phyloP scores from a whole-genome alignment of 129 eudicot genomes.

The Pittosporum tobira region DNA sequence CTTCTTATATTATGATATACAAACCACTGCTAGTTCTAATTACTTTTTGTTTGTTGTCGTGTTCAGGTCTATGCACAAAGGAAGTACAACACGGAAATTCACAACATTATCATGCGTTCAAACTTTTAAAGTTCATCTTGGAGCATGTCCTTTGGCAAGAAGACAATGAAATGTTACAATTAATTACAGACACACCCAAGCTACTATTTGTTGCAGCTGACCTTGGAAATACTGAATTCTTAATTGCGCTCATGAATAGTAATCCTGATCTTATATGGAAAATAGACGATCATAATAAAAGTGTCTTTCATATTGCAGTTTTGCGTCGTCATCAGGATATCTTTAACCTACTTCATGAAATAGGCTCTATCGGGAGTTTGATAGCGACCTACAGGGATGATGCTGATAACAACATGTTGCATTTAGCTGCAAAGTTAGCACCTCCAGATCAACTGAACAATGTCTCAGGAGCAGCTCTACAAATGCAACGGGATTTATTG shows the following conservation, averaged over 20 bases:
- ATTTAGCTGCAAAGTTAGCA: slow-evolving; percentile 20
- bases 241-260: slow-evolving; percentile 17
- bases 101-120: background rate
- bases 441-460: slow-evolving; percentile 5
- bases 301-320: slow-evolving; percentile 30
- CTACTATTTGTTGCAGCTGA: slow-evolving; percentile 28
- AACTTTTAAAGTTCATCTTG: slow-evolving; percentile 1
- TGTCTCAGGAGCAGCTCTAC: slow-evolving; percentile 30
- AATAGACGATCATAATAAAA: background rate
- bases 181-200: background rate
- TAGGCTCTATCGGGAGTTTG: slow-evolving; percentile 18
- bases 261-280: slow-evolving; percentile 35
- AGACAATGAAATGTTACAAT: background rate
- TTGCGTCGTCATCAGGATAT: slow-evolving; percentile 22
- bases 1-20: no score
- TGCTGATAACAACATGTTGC: slow-evolving; percentile 18
- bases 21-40: no score
- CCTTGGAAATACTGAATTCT: slow-evolving; percentile 20
- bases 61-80: background rate
- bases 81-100: background rate
- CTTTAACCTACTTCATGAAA: slow-evolving; percentile 25
- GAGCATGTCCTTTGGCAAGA: background rate
- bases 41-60: background rate
- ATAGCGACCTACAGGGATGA: slow-evolving; percentile 10
- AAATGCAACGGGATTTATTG: slow-evolving; percentile 20